phyloP scores from a whole-genome alignment of 1,139 yeast genomes.

The Spathaspora sp. region DNA sequence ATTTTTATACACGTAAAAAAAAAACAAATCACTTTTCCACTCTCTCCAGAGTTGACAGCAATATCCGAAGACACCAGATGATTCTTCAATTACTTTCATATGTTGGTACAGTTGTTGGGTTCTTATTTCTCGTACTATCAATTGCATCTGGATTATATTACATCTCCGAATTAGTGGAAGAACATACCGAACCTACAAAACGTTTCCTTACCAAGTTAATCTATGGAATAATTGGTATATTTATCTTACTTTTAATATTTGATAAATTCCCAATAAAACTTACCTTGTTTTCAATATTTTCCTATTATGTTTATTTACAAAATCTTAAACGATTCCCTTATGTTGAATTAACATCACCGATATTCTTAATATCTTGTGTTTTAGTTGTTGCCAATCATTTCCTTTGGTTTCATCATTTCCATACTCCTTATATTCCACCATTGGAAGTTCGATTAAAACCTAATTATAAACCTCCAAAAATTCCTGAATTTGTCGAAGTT shows the following conservation, averaged over 20 bases:
- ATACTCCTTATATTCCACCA: constrained; percentile 61
- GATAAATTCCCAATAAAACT: constrained; percentile 79
- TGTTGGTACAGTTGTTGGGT: constrained; percentile 73
- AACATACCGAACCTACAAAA: constrained; percentile 83
- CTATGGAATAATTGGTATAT: constrained; percentile 53
- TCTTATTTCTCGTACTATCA: constrained; percentile 57
- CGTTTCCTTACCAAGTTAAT: constrained; percentile 64
- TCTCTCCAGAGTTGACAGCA: background rate
- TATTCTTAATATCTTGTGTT: constrained; percentile 68
- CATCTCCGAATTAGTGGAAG: constrained; percentile 89
- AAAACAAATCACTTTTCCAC: no score
- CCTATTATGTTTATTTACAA: constrained; percentile 72
- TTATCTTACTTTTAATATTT: constrained; percentile 57
- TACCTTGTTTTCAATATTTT: constrained; percentile 61
- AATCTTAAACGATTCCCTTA: constrained; percentile 82
- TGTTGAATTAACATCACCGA: constrained; percentile 69
- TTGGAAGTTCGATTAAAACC: constrained; percentile 56
- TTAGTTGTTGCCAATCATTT: constrained; percentile 80
- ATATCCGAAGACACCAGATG: constrained; percentile 23
- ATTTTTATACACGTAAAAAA: background rate
- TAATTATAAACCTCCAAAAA: constrained; percentile 61
- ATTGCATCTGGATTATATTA: constrained; percentile 89
- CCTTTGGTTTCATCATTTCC: constrained; percentile 87
- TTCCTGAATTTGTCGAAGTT: constrained; percentile 83
- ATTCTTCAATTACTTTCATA: constrained; percentile 51